Base-by-base conservation (phyloP, 1,284 basidiomycete species). In the Tremellales sp. region DNA sequence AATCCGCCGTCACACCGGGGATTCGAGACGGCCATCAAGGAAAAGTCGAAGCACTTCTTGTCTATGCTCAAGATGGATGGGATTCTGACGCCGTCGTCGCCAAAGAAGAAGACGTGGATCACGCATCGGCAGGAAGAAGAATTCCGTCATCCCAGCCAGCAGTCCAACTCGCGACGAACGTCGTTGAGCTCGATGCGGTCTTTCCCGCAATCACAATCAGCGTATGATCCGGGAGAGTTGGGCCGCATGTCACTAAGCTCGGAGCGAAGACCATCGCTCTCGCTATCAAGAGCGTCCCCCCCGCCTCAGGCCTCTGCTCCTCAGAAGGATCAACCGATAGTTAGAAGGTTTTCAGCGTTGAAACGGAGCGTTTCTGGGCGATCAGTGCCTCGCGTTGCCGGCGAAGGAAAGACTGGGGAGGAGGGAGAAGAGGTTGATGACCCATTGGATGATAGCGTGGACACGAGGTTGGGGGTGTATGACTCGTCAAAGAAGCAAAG, bases 401-500 rank as follows among this genome's bases (percentile, higher is more conserved):
- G 37, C 5, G 44, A 53, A 37, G 39, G 26, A 8, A 24, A 12
- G 28, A 37, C 37, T 3, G 49, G 34, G 13, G 56, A 51, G 6
- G 48, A 46, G n/a, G 57, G 58, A 12, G 43, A 49, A 4, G 60
- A 50, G 10, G 44, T 48, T 12, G 67, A 63, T 3, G 59, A 57
- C 13, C n/a, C n/a, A n/a, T 50, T 63, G 19, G 60, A 63, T 18
- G 53, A 58, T 36, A 58, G 47, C 36, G 48, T 58, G 36, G 72
- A 74, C 56, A 56, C 55, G 28, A 48, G 72, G 8, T 61, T 66
- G 33, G 74, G 75, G 14, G 70, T 73, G 4, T 77, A 77, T 57
- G 76, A 77, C 47, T 73, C 73, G 14, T 73, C 70, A 21, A 71
- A 76, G 44, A 77, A 77, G 57, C 75, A 77, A 57, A 60, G 76